Percentiles rank a stretch among this genome's conserved stretches.
These are phyloP conservation scores for Lasiodiplodia theobromae DNA, from an alignment of 2,329 filamentous ascomycete species.

Conservation along the genomic window DNA sequence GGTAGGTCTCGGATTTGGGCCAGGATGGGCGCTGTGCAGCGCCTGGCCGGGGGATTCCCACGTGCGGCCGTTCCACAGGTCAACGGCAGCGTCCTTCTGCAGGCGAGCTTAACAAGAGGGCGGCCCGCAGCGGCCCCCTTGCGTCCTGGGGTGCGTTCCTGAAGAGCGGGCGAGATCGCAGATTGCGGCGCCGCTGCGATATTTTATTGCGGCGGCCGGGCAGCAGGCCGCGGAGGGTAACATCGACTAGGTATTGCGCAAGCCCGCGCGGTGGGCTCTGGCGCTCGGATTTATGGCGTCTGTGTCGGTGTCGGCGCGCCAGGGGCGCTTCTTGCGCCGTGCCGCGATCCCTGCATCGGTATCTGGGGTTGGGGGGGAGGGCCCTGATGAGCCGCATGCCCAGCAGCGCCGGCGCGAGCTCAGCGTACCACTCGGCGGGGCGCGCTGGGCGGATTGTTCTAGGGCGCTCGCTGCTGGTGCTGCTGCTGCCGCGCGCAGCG, in stretches of 20 bases:
- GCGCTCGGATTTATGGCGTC: conserved; percentile 14
- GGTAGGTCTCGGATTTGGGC: conserved; percentile 6
- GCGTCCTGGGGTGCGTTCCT: conserved; percentile 11
- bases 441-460: neutral
- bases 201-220: neutral
- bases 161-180: conserved; percentile 16
- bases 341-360: conserved; percentile 18
- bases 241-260: conserved; percentile 18
- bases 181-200: neutral
- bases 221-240: conserved; percentile 28
- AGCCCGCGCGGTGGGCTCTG: conserved; percentile 11
- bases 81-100: conserved; percentile 22
- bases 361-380: conserved; percentile 11
- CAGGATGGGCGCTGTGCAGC: conserved; percentile 18
- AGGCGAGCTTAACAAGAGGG: conserved; percentile 19
- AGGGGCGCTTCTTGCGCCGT: conserved; percentile 2
- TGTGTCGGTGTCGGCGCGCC: conserved; percentile 2
- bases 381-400: conserved; percentile 8
- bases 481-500: neutral
- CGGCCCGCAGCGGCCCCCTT: conserved; percentile 22
- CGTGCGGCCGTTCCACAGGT: conserved; percentile 22
- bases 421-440: neutral
- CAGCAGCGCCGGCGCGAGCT: conserved; percentile 1
- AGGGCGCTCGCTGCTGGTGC: neutral
- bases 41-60: conserved; percentile 13